Base-by-base conservation (phyloP, 2,329 filamentous ascomycete genomes). In the Trichoderma atroviride region DNA sequence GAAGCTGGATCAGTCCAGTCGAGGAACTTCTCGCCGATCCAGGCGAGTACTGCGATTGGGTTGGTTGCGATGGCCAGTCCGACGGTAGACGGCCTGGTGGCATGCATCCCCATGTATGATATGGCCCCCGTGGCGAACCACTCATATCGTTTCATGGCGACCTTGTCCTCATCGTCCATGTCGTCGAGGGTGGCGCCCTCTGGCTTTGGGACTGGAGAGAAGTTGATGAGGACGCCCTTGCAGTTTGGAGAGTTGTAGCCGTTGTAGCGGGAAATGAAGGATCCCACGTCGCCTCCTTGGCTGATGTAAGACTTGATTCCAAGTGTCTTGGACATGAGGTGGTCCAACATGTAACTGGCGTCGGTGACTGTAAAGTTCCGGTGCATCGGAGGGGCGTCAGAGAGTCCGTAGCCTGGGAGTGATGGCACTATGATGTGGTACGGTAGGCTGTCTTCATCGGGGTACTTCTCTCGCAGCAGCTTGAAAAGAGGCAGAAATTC, bases 211-310 rank as follows among this genome's bases (percentile, higher is more conserved):
- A 52, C 43, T 11, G 24, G 24, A n/a, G 16, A 22, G 43, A 52
- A 52, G n/a, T 62, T 62, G 9, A 62, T 43, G 22, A 52, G 59
- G 3, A 62, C 43, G 16, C 16, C 59, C 24, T 52, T 52, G 59
- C 59, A 62, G 43, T 10, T 29, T 24, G 27, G 40, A 52, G 31
- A 62, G 1, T 33, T 22, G 29, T 13, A n/a, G 43, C 27, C 59
- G 19, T 57, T 22, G 3, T 31, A 33, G 22, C 53, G 63, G 40
- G 52, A 37, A 24, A 66, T 22, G 16, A 31, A 37, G 3, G 63
- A 57, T 7, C 63, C 63, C 6, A 66, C 35, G 9, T 66, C 63
- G 35, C 63, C 63, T 47, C 63, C 63, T 53, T 66, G 63, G 35
- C n/a, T 22, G 40, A 58, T 29, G 24, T 66, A 66, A 16, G 53